Conservation (phyloP, 805 yeast species). For the Zygosaccharomyces lentus region DNA sequence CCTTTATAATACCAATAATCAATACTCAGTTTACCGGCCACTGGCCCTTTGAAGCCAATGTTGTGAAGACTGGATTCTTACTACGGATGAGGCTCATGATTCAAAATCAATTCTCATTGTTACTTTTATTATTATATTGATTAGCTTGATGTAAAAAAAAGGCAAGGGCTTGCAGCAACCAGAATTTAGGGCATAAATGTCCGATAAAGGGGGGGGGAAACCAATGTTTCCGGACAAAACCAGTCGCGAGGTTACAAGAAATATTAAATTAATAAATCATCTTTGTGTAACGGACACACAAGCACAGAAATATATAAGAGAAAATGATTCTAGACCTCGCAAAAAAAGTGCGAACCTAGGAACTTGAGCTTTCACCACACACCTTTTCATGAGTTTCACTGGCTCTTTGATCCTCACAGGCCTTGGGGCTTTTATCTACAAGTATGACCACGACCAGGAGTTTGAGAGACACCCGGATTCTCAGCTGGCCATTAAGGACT, state of each 20-base stretch:
- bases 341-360: too few relatives aligned
- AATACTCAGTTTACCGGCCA: not conserved
- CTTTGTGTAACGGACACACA: too few relatives aligned
- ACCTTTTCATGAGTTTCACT: constrained; percentile 28
- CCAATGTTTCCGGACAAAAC: not conserved
- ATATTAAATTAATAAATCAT: too few relatives aligned
- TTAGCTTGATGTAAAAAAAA: not conserved
- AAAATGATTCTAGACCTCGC: too few relatives aligned
- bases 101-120: not conserved
- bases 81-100: not conserved
- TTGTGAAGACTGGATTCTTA: not conserved
- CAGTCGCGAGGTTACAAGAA: too few relatives aligned
- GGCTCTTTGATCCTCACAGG: constrained; percentile 30
- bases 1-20: not conserved
- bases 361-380: too few relatives aligned
- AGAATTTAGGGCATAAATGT: constrained; percentile 1
- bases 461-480: constrained; percentile 21
- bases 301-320: too few relatives aligned
- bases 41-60: not conserved
- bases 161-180: not conserved
- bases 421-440: constrained; percentile 28
- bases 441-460: constrained; percentile 26
- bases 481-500: constrained; percentile 11
- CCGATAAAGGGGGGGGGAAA: not conserved
- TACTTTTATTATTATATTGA: not conserved